Conservation (phyloP, 176 grass and related monocot species). For the Zea luxurians region DNA sequence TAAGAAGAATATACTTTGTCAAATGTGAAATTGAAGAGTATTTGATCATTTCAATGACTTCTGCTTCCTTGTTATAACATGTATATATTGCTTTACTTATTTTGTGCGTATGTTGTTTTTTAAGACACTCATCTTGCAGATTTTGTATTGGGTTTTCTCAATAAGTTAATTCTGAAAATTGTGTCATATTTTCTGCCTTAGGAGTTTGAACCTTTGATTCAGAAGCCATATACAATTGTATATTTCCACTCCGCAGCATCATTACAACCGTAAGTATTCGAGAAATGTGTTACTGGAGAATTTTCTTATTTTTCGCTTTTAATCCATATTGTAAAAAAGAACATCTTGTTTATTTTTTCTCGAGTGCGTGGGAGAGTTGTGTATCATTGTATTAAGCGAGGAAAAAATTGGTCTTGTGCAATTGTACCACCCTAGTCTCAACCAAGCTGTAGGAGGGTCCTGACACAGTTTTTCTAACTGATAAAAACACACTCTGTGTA, state of each 20-base stretch:
- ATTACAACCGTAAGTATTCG: conserved; percentile 73
- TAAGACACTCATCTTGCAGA: neutral
- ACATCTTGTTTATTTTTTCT: conserved; percentile 30
- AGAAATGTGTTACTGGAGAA: conserved; percentile 3
- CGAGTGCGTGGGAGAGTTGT: too few relatives aligned
- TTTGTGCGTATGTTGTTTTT: neutral
- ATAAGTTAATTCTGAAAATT: conserved; percentile 15
- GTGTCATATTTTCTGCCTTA: conserved; percentile 32
- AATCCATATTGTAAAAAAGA: conserved; percentile 27
- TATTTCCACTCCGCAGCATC: conserved; percentile 96
- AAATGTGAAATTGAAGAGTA: conserved; percentile 24
- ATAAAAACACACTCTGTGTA: too few relatives aligned
- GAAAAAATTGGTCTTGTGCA: too few relatives aligned
- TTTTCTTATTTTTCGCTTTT: neutral
- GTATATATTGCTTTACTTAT: neutral
- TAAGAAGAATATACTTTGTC: neutral
- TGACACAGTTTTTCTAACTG: too few relatives aligned
- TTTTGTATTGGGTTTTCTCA: neutral
- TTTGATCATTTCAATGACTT: neutral
- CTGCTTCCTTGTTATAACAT: neutral
- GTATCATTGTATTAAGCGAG: too few relatives aligned
- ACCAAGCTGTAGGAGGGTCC: too few relatives aligned
- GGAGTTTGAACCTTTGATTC: conserved; percentile 98
- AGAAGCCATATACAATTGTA: conserved; percentile 92
- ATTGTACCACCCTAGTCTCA: too few relatives aligned